A percentile compares a stretch with the other conserved stretches of the same genome.
These are phyloP conservation scores for Neonectria magnoliae DNA, from an alignment of 2,329 filamentous ascomycete genomes.

Conservation along the genomic window DNA sequence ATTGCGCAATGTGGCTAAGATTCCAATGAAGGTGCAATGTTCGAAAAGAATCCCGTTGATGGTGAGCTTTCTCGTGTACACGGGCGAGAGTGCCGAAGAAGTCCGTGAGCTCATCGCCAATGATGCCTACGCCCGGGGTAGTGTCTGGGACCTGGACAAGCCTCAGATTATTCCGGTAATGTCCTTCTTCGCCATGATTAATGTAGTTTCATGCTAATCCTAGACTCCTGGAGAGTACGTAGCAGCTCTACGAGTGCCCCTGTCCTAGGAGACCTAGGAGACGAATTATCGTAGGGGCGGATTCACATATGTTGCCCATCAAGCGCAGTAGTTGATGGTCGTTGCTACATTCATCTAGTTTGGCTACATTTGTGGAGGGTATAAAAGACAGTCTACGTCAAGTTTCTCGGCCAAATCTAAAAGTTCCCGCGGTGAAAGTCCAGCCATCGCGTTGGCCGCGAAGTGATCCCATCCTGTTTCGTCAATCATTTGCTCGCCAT, in stretches of 20 bases:
- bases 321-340: background rate
- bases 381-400: slow-evolving; percentile 39
- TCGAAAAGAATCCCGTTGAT: slow-evolving; percentile 27
- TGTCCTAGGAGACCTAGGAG: background rate
- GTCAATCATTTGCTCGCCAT: slow-evolving; percentile 19
- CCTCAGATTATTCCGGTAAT: slow-evolving; percentile 36
- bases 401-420: slow-evolving; percentile 46
- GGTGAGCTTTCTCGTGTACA: slow-evolving; percentile 27
- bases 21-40: slow-evolving; percentile 15
- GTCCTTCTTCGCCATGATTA: background rate
- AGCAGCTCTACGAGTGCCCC: slow-evolving; percentile 12
- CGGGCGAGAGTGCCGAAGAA: slow-evolving; percentile 13
- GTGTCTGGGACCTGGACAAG: slow-evolving; percentile 39
- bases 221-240: slow-evolving; percentile 9
- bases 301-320: too few species aligned
- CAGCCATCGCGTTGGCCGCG: slow-evolving; percentile 45
- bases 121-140: slow-evolving; percentile 33
- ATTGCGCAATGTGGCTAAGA: background rate
- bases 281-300: too few species aligned
- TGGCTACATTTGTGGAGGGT: slow-evolving; percentile 30
- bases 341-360: too few species aligned
- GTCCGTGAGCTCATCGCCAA: slow-evolving; percentile 33
- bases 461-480: slow-evolving; percentile 47
- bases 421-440: slow-evolving; percentile 44
- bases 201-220: background rate